Evolutionary conservation across 78 protist genomes (phyloP), one percentile per base, ranked within the genome.

Genomic region (Trichosphaerium sp.): DNA sequence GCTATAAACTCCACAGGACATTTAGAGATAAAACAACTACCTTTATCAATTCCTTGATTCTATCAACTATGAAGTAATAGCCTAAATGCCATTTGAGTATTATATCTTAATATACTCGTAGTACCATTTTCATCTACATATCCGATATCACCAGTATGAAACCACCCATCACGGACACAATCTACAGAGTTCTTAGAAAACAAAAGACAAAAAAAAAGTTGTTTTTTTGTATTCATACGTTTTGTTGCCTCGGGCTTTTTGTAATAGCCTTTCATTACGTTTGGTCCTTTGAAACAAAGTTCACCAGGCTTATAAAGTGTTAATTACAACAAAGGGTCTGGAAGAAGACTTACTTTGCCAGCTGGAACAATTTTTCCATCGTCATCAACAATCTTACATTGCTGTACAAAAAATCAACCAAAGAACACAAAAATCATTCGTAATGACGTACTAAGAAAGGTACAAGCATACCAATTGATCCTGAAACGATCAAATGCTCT

Each of bases 91-190:
- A 34, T 79, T 58, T 39, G 49, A 55, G 38, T 55, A 38, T 55
- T 52, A 61, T 37, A 56, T 61, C 40, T 29, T 38, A n/a, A 70
- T 28, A 34, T 58, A 70, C 44, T 39, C 37, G 32, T 37, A 70
- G 0, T n/a, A n/a, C 79, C 83, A 34, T 73, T 74, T 35, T 29
- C 64, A 59, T 85, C 92, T 6, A 87, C 43, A 4, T 34, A 8
- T 25, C 70, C 94, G 26, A 92, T 69, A 55, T 92, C 97, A 25
- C 96, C 96, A 35, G 96, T 89, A 61, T 42, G 86, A 26, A 92
- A 32, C 69, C 56, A 92, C 31, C 86, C 91, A 18, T 77, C 96
- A 11, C 44, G 41, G 11, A 42, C 58, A 23, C 86, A 71, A 25
- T 78, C 57, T 23, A 29, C 73, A 1, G 1, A 29, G 49, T 18